phyloP scores from a whole-genome alignment of 768 basidiomycete species.

The Mrakia blollopis region DNA sequence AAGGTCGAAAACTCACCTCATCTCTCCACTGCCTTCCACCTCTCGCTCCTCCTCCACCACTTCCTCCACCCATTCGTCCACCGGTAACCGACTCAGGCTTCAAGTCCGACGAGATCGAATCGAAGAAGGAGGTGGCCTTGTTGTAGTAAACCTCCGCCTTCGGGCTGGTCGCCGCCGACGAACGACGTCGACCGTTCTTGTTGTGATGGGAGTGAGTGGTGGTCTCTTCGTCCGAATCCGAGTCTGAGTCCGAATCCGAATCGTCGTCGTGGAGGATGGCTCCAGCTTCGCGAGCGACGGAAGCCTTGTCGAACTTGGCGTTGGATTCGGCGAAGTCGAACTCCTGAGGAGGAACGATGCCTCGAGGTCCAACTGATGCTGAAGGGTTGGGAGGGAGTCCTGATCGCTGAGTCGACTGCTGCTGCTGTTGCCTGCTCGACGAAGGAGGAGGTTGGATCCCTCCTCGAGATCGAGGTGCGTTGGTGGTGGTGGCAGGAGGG shows the following conservation, averaged over 20 bases:
- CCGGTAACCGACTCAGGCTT: conserved; percentile 33
- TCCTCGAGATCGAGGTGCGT: background rate
- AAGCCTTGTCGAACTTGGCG: conserved; percentile 72
- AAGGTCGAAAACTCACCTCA: conserved; percentile 37
- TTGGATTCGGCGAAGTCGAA: conserved; percentile 78
- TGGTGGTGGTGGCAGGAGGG: background rate
- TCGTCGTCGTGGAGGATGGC: background rate
- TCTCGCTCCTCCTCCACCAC: conserved; percentile 20
- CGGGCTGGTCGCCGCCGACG: conserved; percentile 3
- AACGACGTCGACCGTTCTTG: conserved; percentile 15
- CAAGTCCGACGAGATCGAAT: conserved; percentile 39
- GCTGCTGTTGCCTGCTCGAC: conserved; percentile 16
- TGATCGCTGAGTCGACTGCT: conserved; percentile 11
- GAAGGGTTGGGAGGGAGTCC: background rate
- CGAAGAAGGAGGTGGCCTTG: conserved; percentile 40
- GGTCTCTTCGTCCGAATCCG: background rate
- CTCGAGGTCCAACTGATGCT: conserved; percentile 20
- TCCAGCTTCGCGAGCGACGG: conserved; percentile 38
- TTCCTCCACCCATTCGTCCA: conserved; percentile 24
- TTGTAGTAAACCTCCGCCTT: conserved; percentile 34
- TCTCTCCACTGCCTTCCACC: conserved; percentile 24
- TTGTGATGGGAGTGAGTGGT: background rate
- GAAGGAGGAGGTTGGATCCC: conserved; percentile 8
- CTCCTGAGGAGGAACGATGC: conserved; percentile 56
- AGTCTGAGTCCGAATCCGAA: conserved; percentile 24